Evolutionary conservation across 2,329 filamentous ascomycete genomes (phyloP).

Genomic region (Aspergillus oerlinghausenensis): DNA sequence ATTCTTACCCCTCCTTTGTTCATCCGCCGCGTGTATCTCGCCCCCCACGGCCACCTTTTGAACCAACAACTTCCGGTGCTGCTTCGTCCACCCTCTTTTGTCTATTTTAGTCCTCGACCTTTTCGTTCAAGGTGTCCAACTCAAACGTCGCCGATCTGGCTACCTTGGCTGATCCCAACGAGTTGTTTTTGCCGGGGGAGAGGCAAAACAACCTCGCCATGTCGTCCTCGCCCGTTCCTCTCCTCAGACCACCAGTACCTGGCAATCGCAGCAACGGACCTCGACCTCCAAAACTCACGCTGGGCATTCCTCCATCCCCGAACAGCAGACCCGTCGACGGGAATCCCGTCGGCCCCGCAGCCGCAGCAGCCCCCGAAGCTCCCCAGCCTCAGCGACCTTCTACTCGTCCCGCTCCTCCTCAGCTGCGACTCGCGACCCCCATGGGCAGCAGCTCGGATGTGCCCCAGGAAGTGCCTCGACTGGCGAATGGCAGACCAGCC

Average conservation of each 20-base stretch:
- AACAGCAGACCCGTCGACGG: constrained; percentile 68
- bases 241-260: constrained; percentile 77
- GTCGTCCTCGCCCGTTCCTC: constrained; percentile 67
- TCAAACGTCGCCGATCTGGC: constrained; percentile 31
- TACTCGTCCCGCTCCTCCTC: constrained; percentile 64
- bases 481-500: constrained; percentile 50
- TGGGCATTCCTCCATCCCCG: constrained; percentile 85
- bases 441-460: constrained; percentile 69
- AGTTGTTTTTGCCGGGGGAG: constrained; percentile 38
- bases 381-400: constrained; percentile 32
- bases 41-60: constrained; percentile 1
- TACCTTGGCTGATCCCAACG: constrained; percentile 36
- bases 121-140: constrained; percentile 15
- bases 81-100: constrained; percentile 2
- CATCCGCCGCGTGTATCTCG: neutral
- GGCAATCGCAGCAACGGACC: constrained; percentile 60
- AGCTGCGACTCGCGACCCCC: constrained; percentile 79
- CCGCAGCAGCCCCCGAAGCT: constrained; percentile 19
- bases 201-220: constrained; percentile 51
- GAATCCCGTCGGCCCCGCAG: constrained; percentile 35
- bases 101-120: neutral
- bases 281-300: constrained; percentile 71
- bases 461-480: constrained; percentile 62
- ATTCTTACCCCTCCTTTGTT: neutral
- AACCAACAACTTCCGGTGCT: constrained; percentile 1